Base-by-base conservation (phyloP, 2,329 filamentous ascomycete species). In the Arthrobotrys sinensis region DNA sequence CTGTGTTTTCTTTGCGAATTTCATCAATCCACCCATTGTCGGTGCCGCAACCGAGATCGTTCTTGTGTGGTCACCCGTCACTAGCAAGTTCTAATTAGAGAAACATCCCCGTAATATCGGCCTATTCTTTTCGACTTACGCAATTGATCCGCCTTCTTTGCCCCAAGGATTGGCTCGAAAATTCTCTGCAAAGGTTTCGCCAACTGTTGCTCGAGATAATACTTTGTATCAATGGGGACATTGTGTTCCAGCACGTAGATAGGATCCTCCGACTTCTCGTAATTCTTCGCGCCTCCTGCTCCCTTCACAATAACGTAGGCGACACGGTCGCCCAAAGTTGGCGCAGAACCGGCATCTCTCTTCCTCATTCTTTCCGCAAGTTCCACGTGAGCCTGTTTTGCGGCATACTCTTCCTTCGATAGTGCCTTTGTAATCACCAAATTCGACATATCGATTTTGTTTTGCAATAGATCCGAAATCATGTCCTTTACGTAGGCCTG, bases 381-480 rank as follows among this genome's bases (percentile, higher is more conserved):
- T 85, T 97, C 95, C 60, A 97, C 93, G 84, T 99, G 96, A 1
- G 96, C 95, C 86, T 98, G 95, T 85, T 97, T 98, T 64, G 91
- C 92, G 10, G 91, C 90, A 84, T 99, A 99, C 83, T 93, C 91
- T 48, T 90, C 89, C 84, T 99, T 99, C 12, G 95, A 92, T 21
- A 99, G 88, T 0, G 96, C 96, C 85, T 99, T 99, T 32, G 96
- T 99, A 83, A 99, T 99, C 84, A 99, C 96, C 16, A 99, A 91
- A 85, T 99, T 98, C 43, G 95, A 97, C 93, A 99, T 97, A 85
- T 99, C 96, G 82, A 99, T 88, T 85, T 97, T 97, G 87, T 99
- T 99, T 83, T 98, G 96, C 45, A 99, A 87, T 16, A 99, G 88
- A 83, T 97, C 94, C 7, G 96, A 92, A 83, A 99, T 99, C 52